phyloP scores from a whole-genome alignment of 257 asterid genomes.

The Apocynum venetum region DNA sequence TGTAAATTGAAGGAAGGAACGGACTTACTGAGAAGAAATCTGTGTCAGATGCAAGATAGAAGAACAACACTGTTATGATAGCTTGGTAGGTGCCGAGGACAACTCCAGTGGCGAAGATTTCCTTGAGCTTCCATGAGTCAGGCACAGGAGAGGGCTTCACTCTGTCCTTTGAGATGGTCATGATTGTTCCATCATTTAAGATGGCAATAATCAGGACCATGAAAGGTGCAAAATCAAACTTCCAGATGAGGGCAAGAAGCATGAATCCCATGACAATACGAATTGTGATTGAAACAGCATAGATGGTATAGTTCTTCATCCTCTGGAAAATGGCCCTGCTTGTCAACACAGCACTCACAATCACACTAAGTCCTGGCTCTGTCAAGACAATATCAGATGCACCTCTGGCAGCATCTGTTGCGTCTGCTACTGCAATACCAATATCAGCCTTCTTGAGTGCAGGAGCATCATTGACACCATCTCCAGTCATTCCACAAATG shows the following conservation, averaged over 20 bases:
- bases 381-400: slow-evolving; percentile 90
- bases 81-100: slow-evolving; percentile 88
- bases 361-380: slow-evolving; percentile 86
- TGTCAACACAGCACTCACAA: slow-evolving; percentile 76
- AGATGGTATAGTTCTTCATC: slow-evolving; percentile 88
- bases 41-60: slow-evolving; percentile 66
- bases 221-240: slow-evolving; percentile 88
- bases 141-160: slow-evolving; percentile 91
- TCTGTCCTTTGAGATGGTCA: slow-evolving; percentile 88
- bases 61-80: slow-evolving; percentile 69
- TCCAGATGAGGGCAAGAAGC: slow-evolving; percentile 87
- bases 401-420: slow-evolving; percentile 83
- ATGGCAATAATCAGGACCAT: slow-evolving; percentile 86
- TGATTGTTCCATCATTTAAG: slow-evolving; percentile 89
- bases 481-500: slow-evolving; percentile 91
- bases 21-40: slow-evolving; percentile 57
- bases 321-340: slow-evolving; percentile 93
- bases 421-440: slow-evolving; percentile 89
- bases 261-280: slow-evolving; percentile 87
- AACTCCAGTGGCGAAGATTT: slow-evolving; percentile 80
- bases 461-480: slow-evolving; percentile 92
- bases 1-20: not conserved
- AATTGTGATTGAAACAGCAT: slow-evolving; percentile 85
- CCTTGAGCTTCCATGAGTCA: slow-evolving; percentile 91
- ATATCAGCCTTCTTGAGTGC: slow-evolving; percentile 85